Percentiles rank a stretch among this genome's conserved stretches.
Conservation (phyloP, 1,284 basidiomycete genomes). For the Cutaneotrichosporon cavernicola region DNA sequence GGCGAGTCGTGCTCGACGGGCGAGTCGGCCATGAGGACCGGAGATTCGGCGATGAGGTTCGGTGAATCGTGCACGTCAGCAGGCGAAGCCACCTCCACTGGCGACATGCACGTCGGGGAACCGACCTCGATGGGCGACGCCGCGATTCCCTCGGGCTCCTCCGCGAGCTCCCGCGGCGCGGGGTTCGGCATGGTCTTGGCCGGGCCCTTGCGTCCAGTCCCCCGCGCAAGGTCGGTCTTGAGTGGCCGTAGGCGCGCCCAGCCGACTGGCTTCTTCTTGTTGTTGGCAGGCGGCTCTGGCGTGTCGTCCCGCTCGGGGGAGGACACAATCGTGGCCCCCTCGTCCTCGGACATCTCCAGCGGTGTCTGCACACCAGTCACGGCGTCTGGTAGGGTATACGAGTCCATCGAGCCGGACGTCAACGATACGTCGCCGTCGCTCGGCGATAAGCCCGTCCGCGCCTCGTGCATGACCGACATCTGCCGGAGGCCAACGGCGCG, state of each 20-base stretch:
- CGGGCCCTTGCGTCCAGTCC: background rate
- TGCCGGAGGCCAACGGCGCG: conserved; percentile 7
- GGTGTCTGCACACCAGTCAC: conserved; percentile 13
- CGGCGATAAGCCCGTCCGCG: background rate
- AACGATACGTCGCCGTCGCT: conserved; percentile 25
- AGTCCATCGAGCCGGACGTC: conserved; percentile 46
- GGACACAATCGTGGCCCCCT: background rate
- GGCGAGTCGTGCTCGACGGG: conserved; percentile 17
- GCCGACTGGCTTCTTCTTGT: background rate
- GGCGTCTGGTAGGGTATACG: conserved; percentile 35
- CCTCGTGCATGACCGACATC: conserved; percentile 8
- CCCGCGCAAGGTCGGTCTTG: conserved; percentile 10
- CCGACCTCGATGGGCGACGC: conserved; percentile 12
- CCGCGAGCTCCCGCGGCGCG: background rate
- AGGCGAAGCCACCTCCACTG: conserved; percentile 2
- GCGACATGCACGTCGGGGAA: conserved; percentile 10
- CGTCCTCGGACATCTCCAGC: conserved; percentile 4
- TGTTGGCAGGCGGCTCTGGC: conserved; percentile 1
- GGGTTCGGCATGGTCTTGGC: background rate
- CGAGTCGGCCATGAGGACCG: conserved; percentile 5
- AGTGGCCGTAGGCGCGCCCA: conserved; percentile 7
- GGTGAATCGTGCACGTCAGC: conserved; percentile 8
- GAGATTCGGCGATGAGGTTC: conserved; percentile 2
- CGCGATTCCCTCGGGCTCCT: background rate
- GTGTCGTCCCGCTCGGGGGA: conserved; percentile 5